Evolutionary conservation across 2,329 filamentous ascomycete species (phyloP).

Genomic region (Xylaria sp.): DNA sequence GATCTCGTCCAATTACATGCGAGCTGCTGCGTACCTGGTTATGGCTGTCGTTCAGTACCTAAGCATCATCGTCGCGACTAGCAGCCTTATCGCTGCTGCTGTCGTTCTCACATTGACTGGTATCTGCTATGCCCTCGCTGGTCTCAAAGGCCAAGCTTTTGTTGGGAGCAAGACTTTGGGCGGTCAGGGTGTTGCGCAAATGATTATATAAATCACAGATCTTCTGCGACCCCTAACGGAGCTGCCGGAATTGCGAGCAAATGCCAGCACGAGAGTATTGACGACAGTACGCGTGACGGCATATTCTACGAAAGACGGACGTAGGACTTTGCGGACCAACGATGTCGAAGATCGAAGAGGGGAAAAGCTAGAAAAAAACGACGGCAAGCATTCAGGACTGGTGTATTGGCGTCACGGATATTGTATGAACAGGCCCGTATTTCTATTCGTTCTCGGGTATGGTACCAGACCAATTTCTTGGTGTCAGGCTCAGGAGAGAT

Average conservation of each 20-base stretch:
- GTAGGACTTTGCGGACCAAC: not conserved
- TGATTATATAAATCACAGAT: constrained; percentile 81
- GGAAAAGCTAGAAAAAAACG: constrained; percentile 23
- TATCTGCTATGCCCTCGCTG: constrained; percentile 83
- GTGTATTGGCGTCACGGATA: constrained; percentile 43
- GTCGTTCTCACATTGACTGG: constrained; percentile 82
- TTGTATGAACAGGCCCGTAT: constrained; percentile 38
- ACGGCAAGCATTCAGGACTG: constrained; percentile 37
- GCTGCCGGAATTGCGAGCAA: constrained; percentile 4
- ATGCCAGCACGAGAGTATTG: not conserved
- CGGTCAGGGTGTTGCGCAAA: constrained; percentile 92
- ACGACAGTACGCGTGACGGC: constrained; percentile 3
- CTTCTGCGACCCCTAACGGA: not conserved
- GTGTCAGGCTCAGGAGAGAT: constrained; percentile 33
- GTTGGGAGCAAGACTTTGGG: constrained; percentile 95
- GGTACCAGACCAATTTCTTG: constrained; percentile 28
- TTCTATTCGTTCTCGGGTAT: constrained; percentile 29
- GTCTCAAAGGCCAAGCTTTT: constrained; percentile 84
- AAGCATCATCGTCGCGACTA: constrained; percentile 72
- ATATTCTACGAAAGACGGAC: not conserved
- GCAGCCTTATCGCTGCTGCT: constrained; percentile 86
- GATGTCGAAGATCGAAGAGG: constrained; percentile 17
- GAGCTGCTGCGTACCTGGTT: constrained; percentile 83
- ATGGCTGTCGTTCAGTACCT: constrained; percentile 90
- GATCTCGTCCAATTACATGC: constrained; percentile 97